These are phyloP conservation scores for Pseudovirgaria hyperparasitica DNA, from an alignment of 2,329 filamentous ascomycete species.

Conservation along the genomic window DNA sequence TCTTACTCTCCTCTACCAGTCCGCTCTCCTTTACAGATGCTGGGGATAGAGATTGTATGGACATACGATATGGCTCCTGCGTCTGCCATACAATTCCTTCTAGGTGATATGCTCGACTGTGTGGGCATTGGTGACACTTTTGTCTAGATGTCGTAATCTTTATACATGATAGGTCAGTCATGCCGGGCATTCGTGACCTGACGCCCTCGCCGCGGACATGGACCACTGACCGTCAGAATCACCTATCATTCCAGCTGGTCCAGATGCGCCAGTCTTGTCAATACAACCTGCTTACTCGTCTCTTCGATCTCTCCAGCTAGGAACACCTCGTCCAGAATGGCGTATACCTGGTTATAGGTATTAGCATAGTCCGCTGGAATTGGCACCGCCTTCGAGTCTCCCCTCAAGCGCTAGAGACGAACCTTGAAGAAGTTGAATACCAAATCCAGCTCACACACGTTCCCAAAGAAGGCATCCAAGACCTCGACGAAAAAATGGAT, in stretches of 20 bases:
- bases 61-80: too few species aligned
- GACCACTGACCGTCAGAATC: too few species aligned
- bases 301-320: slow-evolving; percentile 96
- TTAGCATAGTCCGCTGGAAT: neutral
- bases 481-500: slow-evolving; percentile 99
- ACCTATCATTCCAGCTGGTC: slow-evolving; percentile 91
- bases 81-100: too few species aligned
- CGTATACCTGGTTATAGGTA: slow-evolving; percentile 58
- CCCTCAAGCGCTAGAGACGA: slow-evolving; percentile 10
- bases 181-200: too few species aligned
- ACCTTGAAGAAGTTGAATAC: slow-evolving; percentile 62
- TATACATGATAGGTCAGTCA: too few species aligned
- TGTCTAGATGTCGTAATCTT: too few species aligned
- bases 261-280: slow-evolving; percentile 86
- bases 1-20: too few species aligned
- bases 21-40: too few species aligned
- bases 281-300: slow-evolving; percentile 94
- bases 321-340: slow-evolving; percentile 96
- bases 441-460: slow-evolving; percentile 96
- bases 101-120: too few species aligned
- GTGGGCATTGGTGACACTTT: too few species aligned
- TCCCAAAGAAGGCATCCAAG: slow-evolving; percentile 95
- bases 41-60: too few species aligned
- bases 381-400: neutral
- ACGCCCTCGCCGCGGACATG: too few species aligned